These are phyloP conservation scores for Mycogone perniciosa DNA, from an alignment of 2,329 filamentous ascomycete species.

Conservation along the genomic window DNA sequence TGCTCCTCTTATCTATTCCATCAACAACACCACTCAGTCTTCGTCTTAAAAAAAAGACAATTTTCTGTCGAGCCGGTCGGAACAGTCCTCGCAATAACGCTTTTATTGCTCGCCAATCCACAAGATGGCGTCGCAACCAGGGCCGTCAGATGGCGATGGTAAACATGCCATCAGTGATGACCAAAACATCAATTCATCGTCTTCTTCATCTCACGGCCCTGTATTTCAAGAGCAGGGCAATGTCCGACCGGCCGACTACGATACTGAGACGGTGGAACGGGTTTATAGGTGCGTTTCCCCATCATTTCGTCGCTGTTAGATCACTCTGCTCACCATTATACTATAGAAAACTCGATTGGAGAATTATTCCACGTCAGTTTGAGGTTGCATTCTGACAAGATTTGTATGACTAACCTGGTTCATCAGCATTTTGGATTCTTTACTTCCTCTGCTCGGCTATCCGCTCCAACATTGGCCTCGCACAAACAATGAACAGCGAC, in stretches of 20 bases:
- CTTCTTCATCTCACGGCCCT: neutral
- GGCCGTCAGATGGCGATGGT: slow-evolving; percentile 6
- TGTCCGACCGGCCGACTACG: slow-evolving; percentile 36
- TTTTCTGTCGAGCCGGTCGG: slow-evolving; percentile 9
- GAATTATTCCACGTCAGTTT: slow-evolving; percentile 51
- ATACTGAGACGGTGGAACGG: slow-evolving; percentile 45
- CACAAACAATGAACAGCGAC: slow-evolving; percentile 84
- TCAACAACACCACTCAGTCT: neutral
- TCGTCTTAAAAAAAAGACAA: neutral
- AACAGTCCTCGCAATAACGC: slow-evolving; percentile 2
- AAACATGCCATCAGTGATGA: slow-evolving; percentile 4
- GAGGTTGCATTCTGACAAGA: slow-evolving; percentile 2
- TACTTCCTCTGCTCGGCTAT: slow-evolving; percentile 93
- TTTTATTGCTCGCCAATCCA: neutral
- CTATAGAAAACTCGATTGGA: slow-evolving; percentile 46
- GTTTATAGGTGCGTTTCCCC: slow-evolving; percentile 40
- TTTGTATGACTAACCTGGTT: neutral
- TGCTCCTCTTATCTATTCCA: neutral
- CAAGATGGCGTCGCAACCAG: slow-evolving; percentile 5
- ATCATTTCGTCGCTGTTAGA: neutral
- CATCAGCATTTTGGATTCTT: slow-evolving; percentile 71
- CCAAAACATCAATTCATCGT: neutral
- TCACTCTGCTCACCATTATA: neutral
- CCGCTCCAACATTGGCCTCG: slow-evolving; percentile 82
- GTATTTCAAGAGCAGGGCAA: slow-evolving; percentile 24